phyloP scores from a whole-genome alignment of 192 early-diverging fungal genomes.

The Nowakowskiella sp. region DNA sequence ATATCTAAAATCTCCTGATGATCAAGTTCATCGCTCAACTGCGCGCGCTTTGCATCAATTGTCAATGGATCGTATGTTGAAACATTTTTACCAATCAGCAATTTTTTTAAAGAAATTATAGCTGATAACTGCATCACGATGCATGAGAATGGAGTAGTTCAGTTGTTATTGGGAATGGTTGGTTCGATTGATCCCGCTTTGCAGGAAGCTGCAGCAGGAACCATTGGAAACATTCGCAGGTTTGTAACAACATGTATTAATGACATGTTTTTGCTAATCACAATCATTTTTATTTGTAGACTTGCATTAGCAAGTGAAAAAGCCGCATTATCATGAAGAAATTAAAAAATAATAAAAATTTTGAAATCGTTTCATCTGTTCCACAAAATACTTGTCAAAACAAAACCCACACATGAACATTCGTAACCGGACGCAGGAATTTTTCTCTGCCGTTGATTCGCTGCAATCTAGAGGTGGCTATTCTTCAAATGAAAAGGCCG shows the following conservation, averaged over 20 bases:
- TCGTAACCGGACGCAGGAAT: slow-evolving; percentile 81
- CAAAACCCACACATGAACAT: too few species aligned
- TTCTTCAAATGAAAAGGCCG: background rate
- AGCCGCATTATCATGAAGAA: slow-evolving; percentile 26
- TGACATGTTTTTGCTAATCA: background rate
- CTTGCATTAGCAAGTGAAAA: slow-evolving; percentile 55
- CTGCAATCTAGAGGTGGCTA: slow-evolving; percentile 40
- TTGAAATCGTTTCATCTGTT: too few species aligned
- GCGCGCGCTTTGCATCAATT: slow-evolving; percentile 57
- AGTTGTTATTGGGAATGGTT: slow-evolving; percentile 57
- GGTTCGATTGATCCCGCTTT: slow-evolving; percentile 45
- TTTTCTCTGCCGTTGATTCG: slow-evolving; percentile 70
- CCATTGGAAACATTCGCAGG: slow-evolving; percentile 58
- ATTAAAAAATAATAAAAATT: background rate
- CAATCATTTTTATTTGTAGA: slow-evolving; percentile 12
- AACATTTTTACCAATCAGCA: background rate
- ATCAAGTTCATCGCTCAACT: slow-evolving; percentile 52
- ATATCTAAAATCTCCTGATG: slow-evolving; percentile 52
- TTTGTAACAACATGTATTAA: slow-evolving; percentile 6
- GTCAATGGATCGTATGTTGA: slow-evolving; percentile 54
- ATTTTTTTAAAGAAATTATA: slow-evolving; percentile 1
- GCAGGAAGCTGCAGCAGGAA: slow-evolving; percentile 59
- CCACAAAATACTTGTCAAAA: too few species aligned
- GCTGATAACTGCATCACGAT: slow-evolving; percentile 63
- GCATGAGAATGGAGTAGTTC: slow-evolving; percentile 61